Percentiles rank a stretch among this genome's conserved stretches.
Conservation (phyloP, 2,329 filamentous ascomycete species). For the Rutstroemia sp. region DNA sequence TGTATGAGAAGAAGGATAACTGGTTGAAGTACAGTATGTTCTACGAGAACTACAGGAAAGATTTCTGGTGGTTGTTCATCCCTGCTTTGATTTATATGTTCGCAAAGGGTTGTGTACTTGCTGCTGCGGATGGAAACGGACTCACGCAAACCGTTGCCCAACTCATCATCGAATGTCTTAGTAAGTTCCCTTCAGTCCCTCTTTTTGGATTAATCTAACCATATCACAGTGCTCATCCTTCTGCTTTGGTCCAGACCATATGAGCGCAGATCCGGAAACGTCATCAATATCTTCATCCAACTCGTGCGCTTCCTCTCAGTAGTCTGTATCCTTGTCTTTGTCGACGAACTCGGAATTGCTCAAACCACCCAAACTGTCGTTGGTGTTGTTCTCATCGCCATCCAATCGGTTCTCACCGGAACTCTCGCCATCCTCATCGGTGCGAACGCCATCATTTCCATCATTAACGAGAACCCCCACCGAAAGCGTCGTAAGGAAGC, state of each 20-base stretch:
- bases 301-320: conserved; percentile 84
- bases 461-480: conserved; percentile 84
- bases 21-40: conserved; percentile 97
- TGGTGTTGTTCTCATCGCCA: conserved; percentile 85
- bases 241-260: conserved; percentile 83
- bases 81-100: conserved; percentile 87
- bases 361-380: conserved; percentile 93
- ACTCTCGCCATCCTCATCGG: conserved; percentile 79
- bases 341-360: conserved; percentile 81
- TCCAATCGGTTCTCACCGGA: conserved; percentile 79
- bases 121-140: conserved; percentile 78
- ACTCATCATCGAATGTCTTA: conserved; percentile 68
- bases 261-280: conserved; percentile 77
- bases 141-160: conserved; percentile 74
- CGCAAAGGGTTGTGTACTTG: conserved; percentile 78
- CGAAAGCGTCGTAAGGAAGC: conserved; percentile 81
- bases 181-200: conserved; percentile 16
- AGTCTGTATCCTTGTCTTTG: conserved; percentile 83
- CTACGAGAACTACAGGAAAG: conserved; percentile 91
- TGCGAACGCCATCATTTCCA: conserved; percentile 79
- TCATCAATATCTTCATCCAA: conserved; percentile 91
- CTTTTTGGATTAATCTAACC: neutral
- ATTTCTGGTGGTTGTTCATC: conserved; percentile 96
- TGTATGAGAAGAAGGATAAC: conserved; percentile 83
- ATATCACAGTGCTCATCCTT: conserved; percentile 54